Evolutionary conservation across 768 basidiomycete species (phyloP).

Genomic region (Boletus vermiculosoides): DNA sequence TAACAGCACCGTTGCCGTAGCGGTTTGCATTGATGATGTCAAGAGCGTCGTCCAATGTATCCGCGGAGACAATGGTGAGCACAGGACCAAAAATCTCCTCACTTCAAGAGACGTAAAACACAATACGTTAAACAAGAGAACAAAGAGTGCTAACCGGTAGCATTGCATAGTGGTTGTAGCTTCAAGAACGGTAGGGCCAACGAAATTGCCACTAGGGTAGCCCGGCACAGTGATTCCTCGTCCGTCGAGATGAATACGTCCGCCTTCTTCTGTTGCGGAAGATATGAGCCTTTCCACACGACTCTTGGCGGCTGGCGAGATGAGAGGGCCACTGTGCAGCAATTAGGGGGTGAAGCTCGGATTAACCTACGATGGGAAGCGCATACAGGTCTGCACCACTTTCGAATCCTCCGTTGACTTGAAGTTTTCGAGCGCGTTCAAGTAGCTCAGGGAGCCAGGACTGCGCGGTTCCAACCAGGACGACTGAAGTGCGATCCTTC

Average conservation of each 20-base stretch:
- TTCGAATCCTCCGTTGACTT: slow-evolving; percentile 91
- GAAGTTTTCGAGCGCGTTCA: slow-evolving; percentile 75
- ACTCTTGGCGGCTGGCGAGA: slow-evolving; percentile 78
- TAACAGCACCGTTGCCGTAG: slow-evolving; percentile 93
- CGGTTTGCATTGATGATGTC: slow-evolving; percentile 84
- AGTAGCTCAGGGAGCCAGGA: slow-evolving; percentile 86
- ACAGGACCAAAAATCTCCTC: slow-evolving; percentile 97
- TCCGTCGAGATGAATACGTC: slow-evolving; percentile 84
- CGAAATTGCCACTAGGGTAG: slow-evolving; percentile 89
- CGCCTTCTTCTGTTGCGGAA: slow-evolving; percentile 77
- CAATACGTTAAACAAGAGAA: neutral
- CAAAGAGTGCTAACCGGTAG: slow-evolving; percentile 63
- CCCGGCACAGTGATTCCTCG: slow-evolving; percentile 62
- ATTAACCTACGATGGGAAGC: neutral
- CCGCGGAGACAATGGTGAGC: slow-evolving; percentile 70
- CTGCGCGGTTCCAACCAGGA: slow-evolving; percentile 78
- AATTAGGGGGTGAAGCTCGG: neutral
- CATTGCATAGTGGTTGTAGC: slow-evolving; percentile 80
- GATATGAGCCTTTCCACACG: slow-evolving; percentile 74
- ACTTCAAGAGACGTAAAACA: slow-evolving; percentile 38
- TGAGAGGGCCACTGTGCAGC: slow-evolving; percentile 63
- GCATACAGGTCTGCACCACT: slow-evolving; percentile 73
- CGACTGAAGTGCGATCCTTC: slow-evolving; percentile 36
- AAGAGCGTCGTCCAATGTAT: slow-evolving; percentile 88
- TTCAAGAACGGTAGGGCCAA: slow-evolving; percentile 90